These are phyloP conservation scores for Geranium brycei DNA, from an alignment of 345 rosid species.

Conservation along the genomic window DNA sequence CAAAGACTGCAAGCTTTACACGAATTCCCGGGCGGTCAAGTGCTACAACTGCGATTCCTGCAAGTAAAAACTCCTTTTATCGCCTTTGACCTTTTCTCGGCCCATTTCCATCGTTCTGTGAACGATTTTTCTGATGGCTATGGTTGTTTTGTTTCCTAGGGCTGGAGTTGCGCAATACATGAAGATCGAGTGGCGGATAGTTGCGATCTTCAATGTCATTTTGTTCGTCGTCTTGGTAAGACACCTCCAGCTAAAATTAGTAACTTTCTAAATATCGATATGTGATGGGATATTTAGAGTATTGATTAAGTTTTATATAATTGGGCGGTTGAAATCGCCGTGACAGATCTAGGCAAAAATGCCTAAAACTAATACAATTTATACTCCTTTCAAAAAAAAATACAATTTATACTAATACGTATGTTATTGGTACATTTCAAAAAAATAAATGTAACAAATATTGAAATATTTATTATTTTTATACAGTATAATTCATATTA, in stretches of 20 bases:
- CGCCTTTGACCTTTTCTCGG: background rate
- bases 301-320: too few relatives aligned
- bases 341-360: too few relatives aligned
- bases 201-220: constrained; percentile 66
- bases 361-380: too few relatives aligned
- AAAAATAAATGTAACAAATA: too few relatives aligned
- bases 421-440: too few relatives aligned
- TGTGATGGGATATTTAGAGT: too few relatives aligned
- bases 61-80: constrained; percentile 40
- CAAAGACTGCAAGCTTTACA: constrained; percentile 77
- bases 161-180: constrained; percentile 97
- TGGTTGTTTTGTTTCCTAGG: constrained; percentile 23
- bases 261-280: too few relatives aligned
- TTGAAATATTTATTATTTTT: too few relatives aligned
- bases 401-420: too few relatives aligned
- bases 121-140: background rate
- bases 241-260: background rate
- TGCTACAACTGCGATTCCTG: constrained; percentile 91
- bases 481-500: too few relatives aligned
- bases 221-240: constrained; percentile 71
- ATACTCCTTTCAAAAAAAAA: too few relatives aligned
- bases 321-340: too few relatives aligned
- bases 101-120: background rate
- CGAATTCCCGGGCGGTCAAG: constrained; percentile 47
- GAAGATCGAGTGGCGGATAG: constrained; percentile 85